Conservation (phyloP, 2,329 filamentous ascomycete species). For the Talaromyces pinophilus region DNA sequence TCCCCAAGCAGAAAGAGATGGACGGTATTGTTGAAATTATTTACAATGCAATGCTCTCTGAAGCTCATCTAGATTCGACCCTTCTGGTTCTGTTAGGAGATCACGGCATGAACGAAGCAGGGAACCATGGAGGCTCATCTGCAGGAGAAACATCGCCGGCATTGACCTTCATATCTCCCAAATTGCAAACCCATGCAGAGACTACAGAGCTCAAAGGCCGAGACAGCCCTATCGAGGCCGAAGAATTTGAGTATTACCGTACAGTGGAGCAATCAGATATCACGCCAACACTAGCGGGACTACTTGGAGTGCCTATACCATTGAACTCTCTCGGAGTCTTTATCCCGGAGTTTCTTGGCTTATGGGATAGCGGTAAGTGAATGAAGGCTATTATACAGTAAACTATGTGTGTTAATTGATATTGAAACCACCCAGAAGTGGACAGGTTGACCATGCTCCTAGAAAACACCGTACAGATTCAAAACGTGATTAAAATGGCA, state of each 20-base stretch:
- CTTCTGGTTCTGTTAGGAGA: conserved; percentile 87
- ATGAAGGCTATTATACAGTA: not conserved
- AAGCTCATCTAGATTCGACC: conserved; percentile 72
- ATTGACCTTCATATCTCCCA: conserved; percentile 86
- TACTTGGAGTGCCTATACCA: conserved; percentile 84
- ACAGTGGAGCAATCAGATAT: conserved; percentile 93
- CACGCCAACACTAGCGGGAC: conserved; percentile 80
- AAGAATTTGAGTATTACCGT: conserved; percentile 79
- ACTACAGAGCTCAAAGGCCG: conserved; percentile 51
- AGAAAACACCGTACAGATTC: conserved; percentile 78
- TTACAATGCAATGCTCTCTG: conserved; percentile 70
- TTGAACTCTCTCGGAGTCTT: conserved; percentile 88
- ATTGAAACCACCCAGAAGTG: conserved; percentile 31
- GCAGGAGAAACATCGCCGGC: conserved; percentile 93
- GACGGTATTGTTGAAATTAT: conserved; percentile 76
- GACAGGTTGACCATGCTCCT: conserved; percentile 69
- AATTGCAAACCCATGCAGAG: conserved; percentile 49
- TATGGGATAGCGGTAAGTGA: conserved; percentile 68
- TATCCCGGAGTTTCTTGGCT: conserved; percentile 72
- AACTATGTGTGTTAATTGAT: not conserved
- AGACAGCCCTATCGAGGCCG: conserved; percentile 59
- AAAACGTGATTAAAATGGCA: conserved; percentile 72
- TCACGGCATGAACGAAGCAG: conserved; percentile 99
- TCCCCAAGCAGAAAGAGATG: conserved; percentile 93
- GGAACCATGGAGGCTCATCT: conserved; percentile 93